Base-by-base conservation (phyloP, 208 protist genomes). In the Strigomonas oncopelti region DNA sequence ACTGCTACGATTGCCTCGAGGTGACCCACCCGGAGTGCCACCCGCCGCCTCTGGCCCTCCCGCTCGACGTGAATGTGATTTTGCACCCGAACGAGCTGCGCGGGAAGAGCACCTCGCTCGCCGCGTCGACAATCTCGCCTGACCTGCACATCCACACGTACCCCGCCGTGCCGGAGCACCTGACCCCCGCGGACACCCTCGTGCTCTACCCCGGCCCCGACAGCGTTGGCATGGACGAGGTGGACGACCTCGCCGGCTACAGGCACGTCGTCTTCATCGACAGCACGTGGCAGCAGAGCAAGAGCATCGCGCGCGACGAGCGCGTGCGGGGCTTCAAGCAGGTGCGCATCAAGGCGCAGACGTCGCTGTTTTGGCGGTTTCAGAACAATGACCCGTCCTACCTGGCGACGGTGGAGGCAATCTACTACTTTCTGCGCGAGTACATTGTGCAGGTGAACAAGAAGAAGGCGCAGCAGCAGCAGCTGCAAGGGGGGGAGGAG, bases 351-450 rank as follows among this genome's bases (percentile, higher is more conserved):
- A 81, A 87, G 57, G 75, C 88, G 20, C 80, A 95, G 60, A 85
- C 80, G 11, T 97, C 94, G 5, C 81, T 94, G 18, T 98, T 98
- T 69, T 98, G 96, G 95, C 81, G 96, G 9, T 97, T 94, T 61
- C 91, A 98, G 79, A 95, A 90, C 69, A 93, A 94, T 68, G 90
- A 94, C 61, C 85, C 90, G 13, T 84, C 83, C 16, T 94, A 93
- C 71, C 78, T 98, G 9, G 90, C 94, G 5, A 98, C 96, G 5
- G 95, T 98, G 24, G 96, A 98, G 78, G 95, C 95, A 9, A 98
- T 98, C 67, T 97, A 97, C 80, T 97, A 96, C 76, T 95, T 97
- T 65, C 75, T 96, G 45, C 78, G 84, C 18, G 90, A 97, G 68
- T 97, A 93, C 67, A 81, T 96, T 45, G 74, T 60, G 0, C 80